phyloP scores from a whole-genome alignment of 2,329 filamentous ascomycete species.

The Alternaria conjuncta region DNA sequence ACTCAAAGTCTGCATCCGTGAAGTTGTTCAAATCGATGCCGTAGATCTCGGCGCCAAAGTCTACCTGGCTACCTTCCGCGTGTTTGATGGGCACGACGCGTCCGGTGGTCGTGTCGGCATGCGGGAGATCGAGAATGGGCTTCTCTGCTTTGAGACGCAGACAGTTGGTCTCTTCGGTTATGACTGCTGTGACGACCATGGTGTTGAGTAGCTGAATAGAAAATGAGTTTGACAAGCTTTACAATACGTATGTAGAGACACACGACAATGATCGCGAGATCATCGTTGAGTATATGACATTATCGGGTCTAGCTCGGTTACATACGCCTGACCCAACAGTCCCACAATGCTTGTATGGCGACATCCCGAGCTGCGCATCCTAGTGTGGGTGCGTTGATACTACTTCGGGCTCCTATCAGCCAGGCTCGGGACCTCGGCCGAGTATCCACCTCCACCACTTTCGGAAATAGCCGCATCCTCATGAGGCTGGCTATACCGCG shows the following conservation, averaged over 20 bases:
- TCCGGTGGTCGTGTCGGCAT: conserved; percentile 7
- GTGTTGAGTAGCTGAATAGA: background rate
- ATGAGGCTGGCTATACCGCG: background rate
- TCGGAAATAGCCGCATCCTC: background rate
- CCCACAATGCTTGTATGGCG: background rate
- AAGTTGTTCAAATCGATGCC: conserved; percentile 20
- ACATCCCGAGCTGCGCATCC: background rate
- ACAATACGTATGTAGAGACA: background rate
- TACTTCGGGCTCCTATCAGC: background rate
- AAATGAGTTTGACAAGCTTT: rapidly evolving
- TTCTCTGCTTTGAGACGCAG: background rate
- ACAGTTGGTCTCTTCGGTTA: background rate
- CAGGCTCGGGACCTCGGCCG: background rate
- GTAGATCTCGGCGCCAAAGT: conserved; percentile 17
- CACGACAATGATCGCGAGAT: background rate
- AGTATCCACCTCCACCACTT: background rate
- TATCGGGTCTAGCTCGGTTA: background rate
- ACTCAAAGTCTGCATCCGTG: conserved; percentile 16
- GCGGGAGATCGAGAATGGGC: conserved; percentile 5
- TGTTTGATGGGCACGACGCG: conserved; percentile 11
- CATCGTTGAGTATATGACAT: rapidly evolving
- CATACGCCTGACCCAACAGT: rapidly evolving
- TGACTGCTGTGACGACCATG: background rate
- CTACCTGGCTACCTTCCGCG: conserved; percentile 1
- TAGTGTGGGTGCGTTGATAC: background rate